phyloP scores from a whole-genome alignment of 768 basidiomycete genomes.

The Calocera cornea region DNA sequence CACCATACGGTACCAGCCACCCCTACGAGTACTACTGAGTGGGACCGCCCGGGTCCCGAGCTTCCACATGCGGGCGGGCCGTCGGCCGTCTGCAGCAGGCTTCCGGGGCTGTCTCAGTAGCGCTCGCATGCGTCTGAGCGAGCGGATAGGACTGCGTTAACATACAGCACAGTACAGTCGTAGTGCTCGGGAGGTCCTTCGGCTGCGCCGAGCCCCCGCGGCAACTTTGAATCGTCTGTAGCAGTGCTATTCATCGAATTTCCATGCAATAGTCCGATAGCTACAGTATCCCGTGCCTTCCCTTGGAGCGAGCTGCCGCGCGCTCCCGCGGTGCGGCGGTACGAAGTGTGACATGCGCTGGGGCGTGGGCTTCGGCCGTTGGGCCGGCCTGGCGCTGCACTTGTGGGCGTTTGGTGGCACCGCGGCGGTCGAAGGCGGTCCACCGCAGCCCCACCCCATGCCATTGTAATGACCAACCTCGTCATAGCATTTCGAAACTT shows the following conservation, averaged over 20 bases:
- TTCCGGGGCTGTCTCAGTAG: not conserved
- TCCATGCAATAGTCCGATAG: no score
- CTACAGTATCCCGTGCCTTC: no score
- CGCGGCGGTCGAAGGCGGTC: not conserved
- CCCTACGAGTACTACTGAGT: no score
- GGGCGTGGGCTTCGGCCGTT: not conserved
- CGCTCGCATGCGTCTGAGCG: no score
- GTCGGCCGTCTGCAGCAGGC: not conserved
- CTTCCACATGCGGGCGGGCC: not conserved
- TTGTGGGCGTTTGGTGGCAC: not conserved
- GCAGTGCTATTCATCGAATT: no score
- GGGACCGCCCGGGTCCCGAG: not conserved
- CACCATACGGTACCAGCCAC: no score
- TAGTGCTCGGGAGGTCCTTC: no score
- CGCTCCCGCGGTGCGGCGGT: not conserved
- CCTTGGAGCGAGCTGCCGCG: not conserved
- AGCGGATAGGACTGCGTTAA: no score
- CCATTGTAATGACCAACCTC: slow-evolving; percentile 1
- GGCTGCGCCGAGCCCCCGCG: no score
- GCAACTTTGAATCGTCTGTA: no score
- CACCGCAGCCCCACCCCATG: not conserved
- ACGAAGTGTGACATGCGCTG: not conserved
- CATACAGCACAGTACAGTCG: no score
- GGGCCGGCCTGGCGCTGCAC: not conserved
- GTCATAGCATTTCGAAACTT: not conserved